Base-by-base conservation (phyloP, 768 basidiomycete species). In the Pleurotus djamor region DNA sequence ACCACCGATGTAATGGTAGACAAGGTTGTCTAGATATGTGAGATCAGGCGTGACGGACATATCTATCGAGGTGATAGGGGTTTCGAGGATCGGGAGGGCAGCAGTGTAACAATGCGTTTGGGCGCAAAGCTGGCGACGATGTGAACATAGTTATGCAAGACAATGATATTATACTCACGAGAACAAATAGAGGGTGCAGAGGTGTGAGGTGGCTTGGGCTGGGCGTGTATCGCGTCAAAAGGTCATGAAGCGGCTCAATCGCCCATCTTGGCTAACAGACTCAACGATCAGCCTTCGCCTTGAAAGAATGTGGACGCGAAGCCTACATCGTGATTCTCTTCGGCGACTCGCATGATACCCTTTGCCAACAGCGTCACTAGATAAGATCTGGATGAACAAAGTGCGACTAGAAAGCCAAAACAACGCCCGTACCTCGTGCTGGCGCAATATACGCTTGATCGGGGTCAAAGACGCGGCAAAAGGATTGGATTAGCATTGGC, bases 1-100 rank as follows among this genome's bases (percentile, higher is more conserved):
- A 1, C 92, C 94, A 3, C 88, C 92, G 2, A 84, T 75, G 69
- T 94, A 94, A 75, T 95, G 91, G 68, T 94, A 94, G n/a, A 82
- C 72, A 21, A 96, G 79, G 65, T 89, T 89, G 70, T 95, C 94
- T 63, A 82, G 86, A 73, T 92, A 94, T 35, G 70, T 72, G 57
- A 96, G 74, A 60, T 92, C 89, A 4, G 54, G 54, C 2, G 83
- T 84, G n/a, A 82, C 69, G 0, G 68, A 62, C 2, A 74, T 79
- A 68, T 88, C 86, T 59, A 94, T 80, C 45, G 83, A 77, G 10
- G 84, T 84, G 62, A 94, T 88, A 14, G 89, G 85, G n/a, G 75
- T 67, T 9, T 67, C 51, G 9, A 94, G 83, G 14, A 94, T 66
- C 0, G 84, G 85, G 10, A 89, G 76, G 0, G 90, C 87, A 1